Evolutionary conservation across 768 basidiomycete genomes (phyloP).

Genomic region (Leucogyrophana mollusca): DNA sequence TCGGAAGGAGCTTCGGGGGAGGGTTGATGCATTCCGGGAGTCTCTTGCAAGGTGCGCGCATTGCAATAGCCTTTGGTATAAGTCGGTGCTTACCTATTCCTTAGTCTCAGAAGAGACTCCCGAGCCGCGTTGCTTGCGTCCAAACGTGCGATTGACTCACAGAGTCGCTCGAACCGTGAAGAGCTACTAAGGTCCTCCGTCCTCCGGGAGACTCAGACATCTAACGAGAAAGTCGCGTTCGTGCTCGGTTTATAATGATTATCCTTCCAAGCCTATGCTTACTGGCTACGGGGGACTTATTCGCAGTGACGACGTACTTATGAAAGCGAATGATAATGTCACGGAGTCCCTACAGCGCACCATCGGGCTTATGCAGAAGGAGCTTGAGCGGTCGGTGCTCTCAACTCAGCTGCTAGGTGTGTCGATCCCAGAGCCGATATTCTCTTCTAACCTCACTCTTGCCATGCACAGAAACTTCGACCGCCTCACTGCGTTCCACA

Average conservation of each 20-base stretch:
- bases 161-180: conserved; percentile 56
- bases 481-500: conserved; percentile 70
- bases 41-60: conserved; percentile 52
- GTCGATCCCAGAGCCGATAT: conserved; percentile 8
- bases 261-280: too few species aligned
- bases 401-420: conserved; percentile 82
- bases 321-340: conserved; percentile 87
- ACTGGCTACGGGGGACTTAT: too few species aligned
- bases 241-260: conserved; percentile 28
- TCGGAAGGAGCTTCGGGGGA: conserved; percentile 43
- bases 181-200: conserved; percentile 62
- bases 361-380: conserved; percentile 82
- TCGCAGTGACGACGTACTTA: conserved; percentile 75
- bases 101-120: conserved; percentile 59
- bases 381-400: conserved; percentile 87
- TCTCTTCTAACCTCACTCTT: not conserved
- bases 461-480: conserved; percentile 63
- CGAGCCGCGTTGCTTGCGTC: conserved; percentile 71
- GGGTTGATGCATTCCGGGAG: conserved; percentile 48
- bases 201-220: conserved; percentile 44
- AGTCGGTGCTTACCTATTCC: not conserved
- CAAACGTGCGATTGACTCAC: conserved; percentile 69
- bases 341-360: conserved; percentile 88
- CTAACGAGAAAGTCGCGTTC: conserved; percentile 62
- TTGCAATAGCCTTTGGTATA: not conserved